Evolutionary conservation across 2,329 filamentous ascomycete genomes (phyloP).

Genomic region (Elsinoe ampelina): DNA sequence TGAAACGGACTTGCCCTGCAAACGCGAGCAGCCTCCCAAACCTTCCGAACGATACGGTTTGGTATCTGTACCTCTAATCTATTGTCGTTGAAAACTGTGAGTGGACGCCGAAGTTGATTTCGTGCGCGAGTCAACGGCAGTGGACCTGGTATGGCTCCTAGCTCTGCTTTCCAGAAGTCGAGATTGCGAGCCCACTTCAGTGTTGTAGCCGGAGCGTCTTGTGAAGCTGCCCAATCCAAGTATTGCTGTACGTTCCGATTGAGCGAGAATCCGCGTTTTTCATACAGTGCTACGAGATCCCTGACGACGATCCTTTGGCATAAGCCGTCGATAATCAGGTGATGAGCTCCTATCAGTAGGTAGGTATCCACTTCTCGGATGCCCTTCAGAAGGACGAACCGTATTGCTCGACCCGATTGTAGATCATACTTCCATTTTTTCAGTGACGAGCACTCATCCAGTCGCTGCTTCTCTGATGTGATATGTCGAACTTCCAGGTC

Average conservation of each 20-base stretch:
- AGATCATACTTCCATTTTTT: not conserved
- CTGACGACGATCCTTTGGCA: not conserved
- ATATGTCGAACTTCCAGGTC: not conserved
- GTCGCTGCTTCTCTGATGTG: not conserved
- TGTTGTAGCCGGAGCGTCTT: not conserved
- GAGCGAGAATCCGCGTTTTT: not conserved
- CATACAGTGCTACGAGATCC: not conserved
- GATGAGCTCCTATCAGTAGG: not conserved
- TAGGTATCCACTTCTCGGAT: not conserved
- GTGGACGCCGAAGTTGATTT: not conserved
- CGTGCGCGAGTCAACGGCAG: not conserved
- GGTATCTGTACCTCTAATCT: not conserved
- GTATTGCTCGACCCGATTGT: not conserved
- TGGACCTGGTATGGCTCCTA: not conserved
- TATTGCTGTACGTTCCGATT: not conserved
- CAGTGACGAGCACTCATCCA: not conserved
- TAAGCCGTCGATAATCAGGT: not conserved
- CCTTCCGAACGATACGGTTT: not conserved
- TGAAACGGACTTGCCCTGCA: conserved; percentile 24
- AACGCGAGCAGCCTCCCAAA: conserved; percentile 3
- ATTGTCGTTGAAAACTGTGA: not conserved
- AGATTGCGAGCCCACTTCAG: not conserved
- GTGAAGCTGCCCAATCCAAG: not conserved
- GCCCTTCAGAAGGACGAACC: not conserved
- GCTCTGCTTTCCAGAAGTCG: not conserved